Base-by-base conservation (phyloP, 2,329 filamentous ascomycete species). In the Daldinia eschscholtzii region DNA sequence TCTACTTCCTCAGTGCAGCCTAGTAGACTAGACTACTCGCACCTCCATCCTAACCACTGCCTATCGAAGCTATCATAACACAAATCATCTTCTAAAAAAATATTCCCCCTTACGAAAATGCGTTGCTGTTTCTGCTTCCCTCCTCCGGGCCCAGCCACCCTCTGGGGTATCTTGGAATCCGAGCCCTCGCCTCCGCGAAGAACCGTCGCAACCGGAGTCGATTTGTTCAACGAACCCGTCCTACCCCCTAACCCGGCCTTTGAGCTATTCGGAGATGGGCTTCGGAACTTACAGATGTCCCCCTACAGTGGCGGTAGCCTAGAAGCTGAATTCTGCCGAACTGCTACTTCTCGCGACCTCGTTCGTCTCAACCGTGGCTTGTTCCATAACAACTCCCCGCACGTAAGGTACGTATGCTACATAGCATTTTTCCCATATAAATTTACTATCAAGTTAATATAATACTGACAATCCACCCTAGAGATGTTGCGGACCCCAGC, bases 391-490 rank as follows among this genome's bases (percentile, higher is more conserved):
- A 13, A 42, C 13, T 26, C n/a, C 20, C 53, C 37, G 6, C 3
- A 26, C 9, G 15, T 30, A 2, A 26, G 37, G 53, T 57, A 57
- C 28, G 53, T 42, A 52, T n/a, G 10, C 2, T 57, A 39, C 6
- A 23, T 18, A 41, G 2, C 12, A 6, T 3, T 20, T 12, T 28
- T 42, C n/a, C 7, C 5, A n/a, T 57, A 13, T 35, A 12, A 7
- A 15, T 18, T 3, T 30, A 23, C 20, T 3, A 20, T 18, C 33
- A 6, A 35, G 33, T 37, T 15, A 5, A 37, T 9, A 39, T 7
- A 26, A 46, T 41, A 23, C 60, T 62, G 9, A 62, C 60, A 5
- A 12, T 35, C 6, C 6, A 37, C 44, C 5, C 6, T 9, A 62
- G 60, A 9, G 18, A 41, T 1, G 2, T 15, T n/a, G 5, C 15